Evolutionary conservation across 140 eudicot genomes (phyloP).

Genomic region (Anethum foeniculum): DNA sequence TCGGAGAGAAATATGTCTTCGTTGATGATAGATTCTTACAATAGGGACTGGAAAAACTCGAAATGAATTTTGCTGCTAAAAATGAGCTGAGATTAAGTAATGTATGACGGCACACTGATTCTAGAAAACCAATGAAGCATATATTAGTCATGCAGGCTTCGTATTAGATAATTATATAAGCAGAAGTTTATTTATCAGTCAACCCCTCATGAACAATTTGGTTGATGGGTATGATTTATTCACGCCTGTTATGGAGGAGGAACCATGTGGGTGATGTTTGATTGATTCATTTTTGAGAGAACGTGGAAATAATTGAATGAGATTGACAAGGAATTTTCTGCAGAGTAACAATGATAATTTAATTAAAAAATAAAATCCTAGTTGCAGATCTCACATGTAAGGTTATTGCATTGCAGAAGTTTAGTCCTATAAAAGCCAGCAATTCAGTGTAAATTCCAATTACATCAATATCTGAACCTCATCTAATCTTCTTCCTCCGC

Average conservation of each 20-base stretch:
- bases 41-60: background rate
- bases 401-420: constrained; percentile 25
- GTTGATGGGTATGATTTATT: constrained; percentile 39
- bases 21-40: background rate
- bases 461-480: constrained; percentile 6
- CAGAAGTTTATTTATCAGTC: background rate
- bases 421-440: constrained; percentile 36
- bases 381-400: constrained; percentile 49
- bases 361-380: constrained; percentile 18
- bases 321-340: constrained; percentile 25
- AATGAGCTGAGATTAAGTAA: background rate
- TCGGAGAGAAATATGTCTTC: background rate
- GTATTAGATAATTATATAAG: constrained; percentile 24
- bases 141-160: constrained; percentile 18
- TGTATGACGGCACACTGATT: background rate
- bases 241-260: constrained; percentile 48
- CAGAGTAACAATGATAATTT: constrained; percentile 25
- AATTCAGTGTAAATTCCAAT: background rate
- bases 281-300: constrained; percentile 29
- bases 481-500: constrained; percentile 14
- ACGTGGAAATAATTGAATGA: constrained; percentile 62
- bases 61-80: background rate
- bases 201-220: constrained; percentile 16
- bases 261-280: constrained; percentile 45
- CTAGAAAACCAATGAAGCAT: background rate